Conservation (phyloP, 2,329 filamentous ascomycete species). For the Trichophyton equinum region DNA sequence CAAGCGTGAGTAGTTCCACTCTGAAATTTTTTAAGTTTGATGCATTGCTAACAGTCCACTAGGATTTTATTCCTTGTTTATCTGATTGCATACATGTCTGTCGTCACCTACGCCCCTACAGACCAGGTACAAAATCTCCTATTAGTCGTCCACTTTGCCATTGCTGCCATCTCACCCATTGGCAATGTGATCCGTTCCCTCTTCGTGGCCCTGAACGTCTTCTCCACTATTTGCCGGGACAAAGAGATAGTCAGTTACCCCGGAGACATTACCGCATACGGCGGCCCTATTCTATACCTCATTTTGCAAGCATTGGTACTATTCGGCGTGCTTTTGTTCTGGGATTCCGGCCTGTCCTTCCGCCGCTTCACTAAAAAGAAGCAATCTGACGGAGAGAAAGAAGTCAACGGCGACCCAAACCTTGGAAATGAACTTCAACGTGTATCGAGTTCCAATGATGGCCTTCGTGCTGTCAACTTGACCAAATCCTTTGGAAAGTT, state of each 20-base stretch:
- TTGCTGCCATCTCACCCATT: conserved; percentile 62
- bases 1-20: conserved; percentile 43
- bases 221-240: conserved; percentile 60
- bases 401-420: conserved; percentile 41
- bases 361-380: conserved; percentile 37
- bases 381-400: conserved; percentile 31
- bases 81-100: conserved; percentile 56
- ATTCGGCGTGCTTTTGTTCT: conserved; percentile 62
- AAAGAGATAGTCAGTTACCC: conserved; percentile 55
- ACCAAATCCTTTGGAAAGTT: conserved; percentile 67
- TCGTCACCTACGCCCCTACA: conserved; percentile 62
- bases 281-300: conserved; percentile 74
- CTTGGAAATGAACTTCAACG: conserved; percentile 52
- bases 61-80: conserved; percentile 56
- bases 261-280: conserved; percentile 59
- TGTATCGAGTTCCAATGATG: conserved; percentile 50
- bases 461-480: conserved; percentile 65
- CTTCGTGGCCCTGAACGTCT: conserved; percentile 69
- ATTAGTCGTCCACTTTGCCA: conserved; percentile 59
- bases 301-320: conserved; percentile 59
- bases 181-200: conserved; percentile 62
- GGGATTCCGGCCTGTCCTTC: conserved; percentile 61
- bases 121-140: conserved; percentile 56
- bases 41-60: conserved; percentile 12
- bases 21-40: conserved; percentile 4